Evolutionary conservation across 768 basidiomycete genomes (phyloP), one percentile per base, ranked within the genome.

Genomic region (Tulasnella sp.): DNA sequence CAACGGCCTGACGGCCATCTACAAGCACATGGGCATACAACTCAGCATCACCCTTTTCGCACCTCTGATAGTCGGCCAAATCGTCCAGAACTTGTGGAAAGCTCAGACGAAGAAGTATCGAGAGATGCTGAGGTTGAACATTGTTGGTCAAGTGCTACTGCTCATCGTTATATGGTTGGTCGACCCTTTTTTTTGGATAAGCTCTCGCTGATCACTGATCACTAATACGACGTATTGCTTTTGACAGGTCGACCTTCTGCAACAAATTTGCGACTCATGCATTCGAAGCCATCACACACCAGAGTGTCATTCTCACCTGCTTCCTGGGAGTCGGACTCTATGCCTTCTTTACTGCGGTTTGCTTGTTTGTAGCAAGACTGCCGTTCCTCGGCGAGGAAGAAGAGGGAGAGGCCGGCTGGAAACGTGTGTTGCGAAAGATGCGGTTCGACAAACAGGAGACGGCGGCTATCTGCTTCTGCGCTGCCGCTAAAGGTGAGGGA

Each of bases 381-480:
- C 80, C 81, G 3, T 79, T 80, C 77, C 67, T 79, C 11, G 74
- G 76, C 3, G 17, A 38, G 40, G 42, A 77, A 36, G 40, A 69
- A 34, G 67, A 78, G 31, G 49, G 69, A n/a, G 39, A 34, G 42
- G 39, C 77, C 25, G 11, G 34, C 25, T 77, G 76, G 76, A 34
- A 77, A 31, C 67, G 45, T 25, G 14, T 68, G 1, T 54, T 77
- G 37, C 52, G 73, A 34, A 45, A 58, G 17, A 17, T 72, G 8
- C 73, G 79, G 40, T 80, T 81, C 73, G 77, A 70, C n/a, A 81
- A 81, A 72, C 49, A 64, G 38, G 81, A 80, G 69, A 78, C 81
- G 15, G 80, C 81, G 11, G 81, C 81, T 12, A 80, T 81, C 12
- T 82, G 81, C 68, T 82, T 81, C 74, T 82, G 81, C 71, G 81